A percentile compares a stretch with the other conserved stretches of the same genome.
Evolutionary conservation across 106 monocot genomes (phyloP).

Genomic region (Triglochin maritima): DNA sequence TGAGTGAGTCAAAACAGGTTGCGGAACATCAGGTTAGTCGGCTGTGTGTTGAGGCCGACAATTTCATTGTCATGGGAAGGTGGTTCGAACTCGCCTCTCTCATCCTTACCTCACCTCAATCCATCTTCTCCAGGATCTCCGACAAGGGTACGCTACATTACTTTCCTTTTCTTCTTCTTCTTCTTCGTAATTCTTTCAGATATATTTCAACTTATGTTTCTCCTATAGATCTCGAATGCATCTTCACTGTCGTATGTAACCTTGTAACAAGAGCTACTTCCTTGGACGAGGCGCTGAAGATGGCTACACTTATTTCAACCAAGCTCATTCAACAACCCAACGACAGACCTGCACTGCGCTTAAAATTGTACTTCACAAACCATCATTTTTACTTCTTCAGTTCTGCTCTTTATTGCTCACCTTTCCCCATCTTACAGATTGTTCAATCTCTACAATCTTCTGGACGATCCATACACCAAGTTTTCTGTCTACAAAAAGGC

Average conservation of each 20-base stretch:
- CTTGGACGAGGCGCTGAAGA: slow-evolving; percentile 73
- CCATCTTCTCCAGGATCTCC: slow-evolving; percentile 49
- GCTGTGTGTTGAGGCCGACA: slow-evolving; percentile 59
- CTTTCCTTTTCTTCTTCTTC: not conserved
- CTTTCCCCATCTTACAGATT: slow-evolving; percentile 40
- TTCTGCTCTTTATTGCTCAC: not conserved
- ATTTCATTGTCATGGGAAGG: slow-evolving; percentile 45
- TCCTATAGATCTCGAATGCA: slow-evolving; percentile 85
- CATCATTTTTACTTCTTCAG: not conserved
- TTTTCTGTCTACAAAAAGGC: slow-evolving; percentile 77
- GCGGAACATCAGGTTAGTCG: slow-evolving; percentile 70
- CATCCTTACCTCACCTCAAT: slow-evolving; percentile 73
- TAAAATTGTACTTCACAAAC: slow-evolving; percentile 54
- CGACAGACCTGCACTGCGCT: slow-evolving; percentile 70
- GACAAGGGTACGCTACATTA: slow-evolving; percentile 51
- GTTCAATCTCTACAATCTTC: slow-evolving; percentile 87
- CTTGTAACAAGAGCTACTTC: slow-evolving; percentile 49
- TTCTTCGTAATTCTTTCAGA: not conserved
- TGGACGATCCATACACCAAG: slow-evolving; percentile 65
- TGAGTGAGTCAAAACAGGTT: slow-evolving; percentile 35
- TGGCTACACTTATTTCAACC: slow-evolving; percentile 72
- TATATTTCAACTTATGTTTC: not conserved
- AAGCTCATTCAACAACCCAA: slow-evolving; percentile 70
- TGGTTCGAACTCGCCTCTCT: slow-evolving; percentile 80
- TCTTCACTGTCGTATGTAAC: slow-evolving; percentile 74